Evolutionary conservation across 2,329 filamentous ascomycete genomes (phyloP).

Genomic region (Alternaria consortialis): DNA sequence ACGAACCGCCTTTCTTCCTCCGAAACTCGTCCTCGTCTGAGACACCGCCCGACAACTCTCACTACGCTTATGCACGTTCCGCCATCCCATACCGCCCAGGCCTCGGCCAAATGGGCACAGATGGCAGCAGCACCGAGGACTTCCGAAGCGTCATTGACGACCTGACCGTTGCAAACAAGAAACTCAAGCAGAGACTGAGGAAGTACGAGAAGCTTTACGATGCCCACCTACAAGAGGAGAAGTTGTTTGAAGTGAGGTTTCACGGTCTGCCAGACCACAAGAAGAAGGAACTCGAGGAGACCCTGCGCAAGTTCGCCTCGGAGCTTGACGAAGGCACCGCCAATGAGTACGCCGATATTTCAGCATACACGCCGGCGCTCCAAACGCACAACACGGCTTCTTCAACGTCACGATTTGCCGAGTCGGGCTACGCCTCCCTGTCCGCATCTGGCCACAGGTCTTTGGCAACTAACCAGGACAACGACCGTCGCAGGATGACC

Average conservation of each 20-base stretch:
- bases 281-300: conserved; percentile 78
- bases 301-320: conserved; percentile 74
- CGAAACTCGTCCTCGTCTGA: conserved; percentile 57
- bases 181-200: conserved; percentile 75
- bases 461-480: conserved; percentile 47
- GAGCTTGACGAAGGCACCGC: conserved; percentile 60
- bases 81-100: conserved; percentile 39
- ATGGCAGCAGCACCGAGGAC: conserved; percentile 73
- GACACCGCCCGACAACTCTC: conserved; percentile 51
- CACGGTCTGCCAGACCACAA: conserved; percentile 76
- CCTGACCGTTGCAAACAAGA: conserved; percentile 83
- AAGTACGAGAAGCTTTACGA: conserved; percentile 74
- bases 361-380: conserved; percentile 58
- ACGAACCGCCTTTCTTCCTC: conserved; percentile 57
- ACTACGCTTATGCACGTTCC: conserved; percentile 22
- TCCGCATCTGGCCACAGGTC: conserved; percentile 59
- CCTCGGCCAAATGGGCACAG: conserved; percentile 54
- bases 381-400: conserved; percentile 67
- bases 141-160: conserved; percentile 88
- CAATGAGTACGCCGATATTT: conserved; percentile 31
- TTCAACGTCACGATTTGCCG: conserved; percentile 60
- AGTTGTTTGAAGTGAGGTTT: conserved; percentile 83
- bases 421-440: conserved; percentile 71
- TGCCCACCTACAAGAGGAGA: conserved; percentile 74
- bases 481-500: conserved; percentile 39